Percentiles rank a stretch among this genome's conserved stretches.
Conservation (phyloP, 257 asterid genomes). For the Nicotiana obtusifolia region DNA sequence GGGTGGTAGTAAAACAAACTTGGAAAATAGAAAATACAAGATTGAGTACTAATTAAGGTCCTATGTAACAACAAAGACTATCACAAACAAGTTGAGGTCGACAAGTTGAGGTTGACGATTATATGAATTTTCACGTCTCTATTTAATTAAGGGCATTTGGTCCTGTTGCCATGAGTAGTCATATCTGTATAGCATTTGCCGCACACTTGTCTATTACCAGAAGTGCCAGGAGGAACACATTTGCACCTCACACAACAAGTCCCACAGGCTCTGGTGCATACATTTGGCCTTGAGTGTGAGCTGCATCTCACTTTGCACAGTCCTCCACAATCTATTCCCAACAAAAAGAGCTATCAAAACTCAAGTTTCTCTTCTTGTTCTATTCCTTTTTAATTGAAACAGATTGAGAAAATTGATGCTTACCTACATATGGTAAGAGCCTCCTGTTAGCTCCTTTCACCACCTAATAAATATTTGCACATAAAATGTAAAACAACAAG, state of each 20-base stretch:
- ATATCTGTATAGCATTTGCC: conserved; percentile 72
- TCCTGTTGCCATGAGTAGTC: conserved; percentile 64
- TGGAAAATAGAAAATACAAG: neutral
- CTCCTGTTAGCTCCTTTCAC: conserved; percentile 52
- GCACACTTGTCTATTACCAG: conserved; percentile 59
- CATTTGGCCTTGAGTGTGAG: conserved; percentile 53
- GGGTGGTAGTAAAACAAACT: neutral
- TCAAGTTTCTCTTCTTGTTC: neutral
- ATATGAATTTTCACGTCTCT: no score
- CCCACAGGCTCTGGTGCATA: conserved; percentile 73
- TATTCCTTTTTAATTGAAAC: neutral
- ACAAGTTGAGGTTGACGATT: no score
- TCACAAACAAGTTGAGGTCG: no score
- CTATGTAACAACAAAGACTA: no score
- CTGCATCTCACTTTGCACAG: conserved; percentile 56
- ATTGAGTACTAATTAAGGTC: neutral
- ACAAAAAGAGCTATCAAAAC: neutral
- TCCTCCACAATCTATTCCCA: conserved; percentile 42
- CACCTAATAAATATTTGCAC: conserved; percentile 26
- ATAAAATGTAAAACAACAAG: neutral
- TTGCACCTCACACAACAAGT: conserved; percentile 81
- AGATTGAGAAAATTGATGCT: neutral
- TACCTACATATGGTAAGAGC: conserved; percentile 50
- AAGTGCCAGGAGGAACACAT: conserved; percentile 86
- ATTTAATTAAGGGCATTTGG: conserved; percentile 50